Evolutionary conservation across 257 asterid species (phyloP).

Genomic region (Solanum bulbocastanum): DNA sequence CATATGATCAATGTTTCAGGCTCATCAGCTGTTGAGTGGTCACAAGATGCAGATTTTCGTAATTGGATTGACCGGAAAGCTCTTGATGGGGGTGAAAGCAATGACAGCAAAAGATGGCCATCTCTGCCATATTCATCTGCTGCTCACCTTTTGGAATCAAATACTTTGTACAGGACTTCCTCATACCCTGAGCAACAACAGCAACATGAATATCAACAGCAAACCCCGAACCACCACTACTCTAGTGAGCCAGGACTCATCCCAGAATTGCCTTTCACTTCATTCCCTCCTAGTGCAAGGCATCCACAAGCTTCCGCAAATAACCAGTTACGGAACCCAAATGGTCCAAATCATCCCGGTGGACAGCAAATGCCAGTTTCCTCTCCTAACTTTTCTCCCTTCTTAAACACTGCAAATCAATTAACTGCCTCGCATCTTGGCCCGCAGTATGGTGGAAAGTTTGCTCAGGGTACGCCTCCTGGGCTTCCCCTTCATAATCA

Average conservation of each 20-base stretch:
- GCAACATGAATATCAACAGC: conserved; percentile 43
- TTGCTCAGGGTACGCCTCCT: conserved; percentile 53
- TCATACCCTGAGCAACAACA: conserved; percentile 83
- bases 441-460: conserved; percentile 54
- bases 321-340: conserved; percentile 29
- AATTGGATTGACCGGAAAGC: conserved; percentile 52
- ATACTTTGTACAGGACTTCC: conserved; percentile 60
- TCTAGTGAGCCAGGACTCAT: conserved; percentile 63
- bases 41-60: conserved; percentile 45
- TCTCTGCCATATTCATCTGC: conserved; percentile 50
- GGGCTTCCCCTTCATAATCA: conserved; percentile 50
- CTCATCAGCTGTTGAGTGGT: conserved; percentile 77
- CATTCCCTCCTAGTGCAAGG: conserved; percentile 64
- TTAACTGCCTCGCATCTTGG: conserved; percentile 41
- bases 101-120: conserved; percentile 50
- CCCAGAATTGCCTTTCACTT: conserved; percentile 60
- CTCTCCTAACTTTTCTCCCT: conserved; percentile 45
- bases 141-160: conserved; percentile 31
- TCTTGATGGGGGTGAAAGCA: conserved; percentile 31
- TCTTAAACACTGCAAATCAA: conserved; percentile 48
- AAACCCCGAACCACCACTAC: conserved; percentile 39
- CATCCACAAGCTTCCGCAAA: conserved; percentile 67
- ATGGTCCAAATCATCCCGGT: conserved; percentile 30
- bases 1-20: conserved; percentile 23
- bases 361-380: conserved; percentile 38